Evolutionary conservation across 2,329 filamentous ascomycete species (phyloP), one percentile per base, ranked within the genome.

Genomic region (Xylaria hypoxylon): DNA sequence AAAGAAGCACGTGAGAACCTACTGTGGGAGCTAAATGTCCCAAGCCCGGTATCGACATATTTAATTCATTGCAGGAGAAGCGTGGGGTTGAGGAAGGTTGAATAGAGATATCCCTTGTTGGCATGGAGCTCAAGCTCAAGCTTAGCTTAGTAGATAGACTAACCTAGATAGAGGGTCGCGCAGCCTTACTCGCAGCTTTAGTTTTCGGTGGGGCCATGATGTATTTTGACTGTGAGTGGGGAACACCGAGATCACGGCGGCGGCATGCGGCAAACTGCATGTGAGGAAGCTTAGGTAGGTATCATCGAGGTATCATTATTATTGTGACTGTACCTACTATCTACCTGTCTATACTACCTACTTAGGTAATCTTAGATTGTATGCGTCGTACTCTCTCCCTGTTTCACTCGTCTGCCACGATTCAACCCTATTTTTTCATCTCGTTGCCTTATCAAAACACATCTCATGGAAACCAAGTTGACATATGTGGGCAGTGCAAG

Each of bases 41-140:
- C 78, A 93, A 81, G 74, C 90, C 90, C 72, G 90, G 90, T 77
- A 93, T 90, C 73, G 90, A 92, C 90, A 92, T 92, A 45, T 65
- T 76, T 53, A 55, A 60, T 61, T 71, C 69, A 73, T 65, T 47
- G 69, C 61, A 63, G 62, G 35, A 57, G 35, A 22, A 22, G 45
- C 48, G 51, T 40, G 22, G 42, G 28, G 26, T 40, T 2, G 13
- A n/a, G 42, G n/a, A 35, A 24, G 19, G 47, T 59, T 24, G 22
- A 38, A 38, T 38, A 15, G 33, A 28, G 19, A 50, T 60, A 13
- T 53, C 15, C 44, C 8, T 50, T 10, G 24, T 42, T 22, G 28
- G 47, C 45, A 60, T 33, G 47, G 35, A 52, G 19, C 40, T 58
- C 5, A 11, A 45, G 53, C 26, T 57, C 45, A 28, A 50, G 47